Conservation (phyloP, 164 flowering plant genomes). For the Piper betle region DNA sequence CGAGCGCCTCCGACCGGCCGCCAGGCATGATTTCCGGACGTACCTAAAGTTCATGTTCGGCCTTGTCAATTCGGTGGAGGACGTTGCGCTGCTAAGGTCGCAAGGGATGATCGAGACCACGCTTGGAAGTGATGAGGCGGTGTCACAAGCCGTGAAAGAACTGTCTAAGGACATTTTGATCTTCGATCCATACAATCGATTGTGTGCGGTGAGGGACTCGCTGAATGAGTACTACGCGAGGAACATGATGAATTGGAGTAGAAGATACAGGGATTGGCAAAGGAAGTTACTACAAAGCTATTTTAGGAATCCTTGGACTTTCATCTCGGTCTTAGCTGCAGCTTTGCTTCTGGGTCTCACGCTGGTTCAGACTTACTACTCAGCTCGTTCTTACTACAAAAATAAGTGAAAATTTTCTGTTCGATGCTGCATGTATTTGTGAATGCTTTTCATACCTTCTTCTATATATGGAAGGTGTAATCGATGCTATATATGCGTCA, state of each 20-base stretch:
- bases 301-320: conserved; percentile 11
- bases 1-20: not conserved
- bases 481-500: too few species aligned
- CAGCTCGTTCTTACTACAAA: conserved; percentile 2
- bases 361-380: conserved; percentile 7
- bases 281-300: conserved; percentile 1
- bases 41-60: not conserved
- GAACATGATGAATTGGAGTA: not conserved
- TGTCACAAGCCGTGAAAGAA: not conserved
- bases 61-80: not conserved
- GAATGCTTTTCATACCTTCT: too few species aligned
- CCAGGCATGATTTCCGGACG: not conserved
- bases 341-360: conserved; percentile 11
- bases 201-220: not conserved
- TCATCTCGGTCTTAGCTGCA: conserved; percentile 10
- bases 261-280: conserved; percentile 2
- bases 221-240: not conserved
- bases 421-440: not conserved
- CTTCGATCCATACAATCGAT: not conserved
- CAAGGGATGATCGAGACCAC: not conserved
- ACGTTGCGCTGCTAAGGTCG: not conserved
- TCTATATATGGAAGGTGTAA: too few species aligned
- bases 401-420: not conserved
- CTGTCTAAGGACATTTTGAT: not conserved
- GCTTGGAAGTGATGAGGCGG: conserved; percentile 1